Evolutionary conservation across 306 rosid species (phyloP).

Genomic region (Purshia tridentata): DNA sequence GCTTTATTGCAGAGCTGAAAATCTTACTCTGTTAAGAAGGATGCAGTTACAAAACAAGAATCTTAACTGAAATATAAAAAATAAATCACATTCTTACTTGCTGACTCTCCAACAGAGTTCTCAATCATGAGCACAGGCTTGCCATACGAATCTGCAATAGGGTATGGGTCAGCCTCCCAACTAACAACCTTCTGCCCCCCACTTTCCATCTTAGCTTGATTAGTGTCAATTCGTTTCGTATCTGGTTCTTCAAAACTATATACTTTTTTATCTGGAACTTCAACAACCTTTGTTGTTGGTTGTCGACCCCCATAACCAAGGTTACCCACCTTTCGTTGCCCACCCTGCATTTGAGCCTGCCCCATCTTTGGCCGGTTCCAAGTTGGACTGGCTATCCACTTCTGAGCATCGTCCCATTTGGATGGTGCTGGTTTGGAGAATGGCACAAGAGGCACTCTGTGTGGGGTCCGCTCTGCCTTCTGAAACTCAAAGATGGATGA

Average conservation of each 20-base stretch:
- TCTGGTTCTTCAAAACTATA: slow-evolving; percentile 75
- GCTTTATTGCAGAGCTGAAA: slow-evolving; percentile 2
- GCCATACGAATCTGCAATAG: slow-evolving; percentile 61
- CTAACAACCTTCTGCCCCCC: slow-evolving; percentile 57
- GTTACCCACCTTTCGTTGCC: slow-evolving; percentile 52
- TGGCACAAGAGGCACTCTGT: slow-evolving; percentile 63
- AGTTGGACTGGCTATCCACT: slow-evolving; percentile 95
- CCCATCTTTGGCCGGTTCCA: slow-evolving; percentile 65
- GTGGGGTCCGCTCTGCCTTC: slow-evolving; percentile 72
- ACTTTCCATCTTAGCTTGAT: slow-evolving; percentile 61
- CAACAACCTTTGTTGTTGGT: slow-evolving; percentile 65
- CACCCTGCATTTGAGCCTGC: slow-evolving; percentile 55
- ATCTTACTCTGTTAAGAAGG: not conserved
- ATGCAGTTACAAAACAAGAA: slow-evolving; percentile 14
- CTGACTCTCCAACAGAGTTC: slow-evolving; percentile 43
- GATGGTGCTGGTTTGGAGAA: slow-evolving; percentile 93
- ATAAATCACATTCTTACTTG: slow-evolving; percentile 32
- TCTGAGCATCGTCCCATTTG: slow-evolving; percentile 98
- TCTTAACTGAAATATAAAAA: not conserved
- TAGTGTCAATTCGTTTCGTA: slow-evolving; percentile 78
- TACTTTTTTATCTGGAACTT: slow-evolving; percentile 66
- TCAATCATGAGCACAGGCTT: slow-evolving; percentile 50
- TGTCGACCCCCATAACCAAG: slow-evolving; percentile 63
- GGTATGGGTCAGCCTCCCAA: slow-evolving; percentile 71
- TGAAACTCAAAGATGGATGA: slow-evolving; percentile 82